phyloP scores from a whole-genome alignment of 2,329 filamentous ascomycete genomes.

The Acephala macrosclerotiorum region DNA sequence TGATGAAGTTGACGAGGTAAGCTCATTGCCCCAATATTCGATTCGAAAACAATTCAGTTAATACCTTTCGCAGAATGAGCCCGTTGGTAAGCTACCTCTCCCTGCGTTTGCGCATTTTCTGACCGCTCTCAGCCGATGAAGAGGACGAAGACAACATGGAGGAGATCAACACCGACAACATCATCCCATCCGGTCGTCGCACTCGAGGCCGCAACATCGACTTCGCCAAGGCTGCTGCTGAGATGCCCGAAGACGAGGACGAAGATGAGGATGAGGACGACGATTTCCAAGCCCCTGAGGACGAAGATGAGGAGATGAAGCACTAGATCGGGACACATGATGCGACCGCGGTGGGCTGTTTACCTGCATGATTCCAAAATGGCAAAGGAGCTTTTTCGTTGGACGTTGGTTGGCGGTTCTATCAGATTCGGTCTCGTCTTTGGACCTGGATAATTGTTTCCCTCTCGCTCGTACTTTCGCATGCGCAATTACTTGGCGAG shows the following conservation, averaged over 20 bases:
- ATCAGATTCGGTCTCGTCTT: slow-evolving; percentile 11
- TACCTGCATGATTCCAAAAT: not conserved
- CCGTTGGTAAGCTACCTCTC: slow-evolving; percentile 38
- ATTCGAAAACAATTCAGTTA: slow-evolving; percentile 18
- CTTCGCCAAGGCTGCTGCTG: slow-evolving; percentile 87
- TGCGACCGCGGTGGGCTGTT: slow-evolving; percentile 12
- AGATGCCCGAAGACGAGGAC: slow-evolving; percentile 79
- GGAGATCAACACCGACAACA: slow-evolving; percentile 90
- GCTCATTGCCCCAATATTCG: slow-evolving; percentile 41
- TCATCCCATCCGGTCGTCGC: slow-evolving; percentile 78
- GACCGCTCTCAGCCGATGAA: slow-evolving; percentile 61
- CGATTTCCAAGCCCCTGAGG: slow-evolving; percentile 65
- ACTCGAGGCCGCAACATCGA: slow-evolving; percentile 94
- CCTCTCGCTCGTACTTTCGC: not conserved
- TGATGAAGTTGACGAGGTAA: slow-evolving; percentile 70
- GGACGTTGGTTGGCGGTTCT: slow-evolving; percentile 10
- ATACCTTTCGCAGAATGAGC: slow-evolving; percentile 29
- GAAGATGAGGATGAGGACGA: slow-evolving; percentile 76
- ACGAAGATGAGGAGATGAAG: slow-evolving; percentile 75
- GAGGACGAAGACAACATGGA: slow-evolving; percentile 85
- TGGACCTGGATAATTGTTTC: slow-evolving; percentile 26
- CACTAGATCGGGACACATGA: slow-evolving; percentile 47
- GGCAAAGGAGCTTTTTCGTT: slow-evolving; percentile 5
- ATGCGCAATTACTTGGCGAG: not conserved
- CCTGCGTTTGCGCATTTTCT: slow-evolving; percentile 34